Evolutionary conservation across 2,329 filamentous ascomycete species (phyloP).

Genomic region (Plenodomus tracheiphilus): DNA sequence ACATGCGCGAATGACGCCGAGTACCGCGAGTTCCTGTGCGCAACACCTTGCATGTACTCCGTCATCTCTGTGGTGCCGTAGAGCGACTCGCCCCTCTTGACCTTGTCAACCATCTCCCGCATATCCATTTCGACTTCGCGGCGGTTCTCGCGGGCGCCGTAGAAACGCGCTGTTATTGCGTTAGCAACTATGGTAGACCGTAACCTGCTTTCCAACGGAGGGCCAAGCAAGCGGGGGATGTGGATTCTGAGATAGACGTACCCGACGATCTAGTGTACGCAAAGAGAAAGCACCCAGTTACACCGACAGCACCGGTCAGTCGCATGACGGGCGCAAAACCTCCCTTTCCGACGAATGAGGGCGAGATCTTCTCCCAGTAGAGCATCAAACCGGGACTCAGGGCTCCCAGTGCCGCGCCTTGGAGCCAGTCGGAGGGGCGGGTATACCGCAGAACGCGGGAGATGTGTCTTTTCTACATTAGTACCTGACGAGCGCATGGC

Average conservation of each 20-base stretch:
- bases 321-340: conserved; percentile 85
- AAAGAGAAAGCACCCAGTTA: conserved; percentile 78
- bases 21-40: conserved; percentile 90
- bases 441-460: conserved; percentile 88
- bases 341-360: conserved; percentile 80
- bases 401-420: conserved; percentile 69
- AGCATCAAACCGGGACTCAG: conserved; percentile 74
- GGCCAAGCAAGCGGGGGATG: too few species aligned
- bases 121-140: conserved; percentile 95
- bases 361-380: conserved; percentile 80
- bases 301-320: conserved; percentile 70
- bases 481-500: not conserved
- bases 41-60: conserved; percentile 91
- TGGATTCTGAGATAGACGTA: conserved; percentile 56
- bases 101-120: conserved; percentile 95
- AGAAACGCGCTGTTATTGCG: conserved; percentile 75
- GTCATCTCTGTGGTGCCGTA: conserved; percentile 81
- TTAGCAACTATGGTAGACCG: too few species aligned
- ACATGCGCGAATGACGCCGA: conserved; percentile 80
- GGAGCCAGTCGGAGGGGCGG: conserved; percentile 78
- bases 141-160: conserved; percentile 89
- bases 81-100: conserved; percentile 86
- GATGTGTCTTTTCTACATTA: conserved; percentile 68
- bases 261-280: conserved; percentile 82
- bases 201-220: too few species aligned